Percentiles rank a stretch among this genome's conserved stretches.
Evolutionary conservation across 192 early-diverging fungal species (phyloP).

Genomic region (Umbelopsis sp.): DNA sequence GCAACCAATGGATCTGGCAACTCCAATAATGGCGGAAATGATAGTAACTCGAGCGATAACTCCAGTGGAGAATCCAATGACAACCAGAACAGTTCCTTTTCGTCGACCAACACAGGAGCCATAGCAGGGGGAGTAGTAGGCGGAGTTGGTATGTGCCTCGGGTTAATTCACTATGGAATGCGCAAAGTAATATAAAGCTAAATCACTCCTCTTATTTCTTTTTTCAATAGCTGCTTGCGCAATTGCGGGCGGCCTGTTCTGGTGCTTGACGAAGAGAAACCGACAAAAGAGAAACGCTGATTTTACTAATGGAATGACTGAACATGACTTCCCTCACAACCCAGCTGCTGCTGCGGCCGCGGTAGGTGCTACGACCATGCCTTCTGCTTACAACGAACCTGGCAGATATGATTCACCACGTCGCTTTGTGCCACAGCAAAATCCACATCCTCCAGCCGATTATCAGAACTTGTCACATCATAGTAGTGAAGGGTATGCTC

Average conservation of each 20-base stretch:
- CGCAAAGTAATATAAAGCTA: background rate
- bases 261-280: background rate
- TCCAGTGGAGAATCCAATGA: background rate
- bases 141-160: background rate
- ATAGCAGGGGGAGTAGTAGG: conserved; percentile 3
- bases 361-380: background rate
- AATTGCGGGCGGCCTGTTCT: background rate
- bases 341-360: background rate
- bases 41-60: background rate
- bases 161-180: background rate
- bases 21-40: too few relatives aligned
- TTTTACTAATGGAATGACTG: background rate
- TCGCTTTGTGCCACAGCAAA: background rate
- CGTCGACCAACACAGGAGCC: background rate
- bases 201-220: background rate
- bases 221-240: background rate
- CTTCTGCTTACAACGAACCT: conserved; percentile 1
- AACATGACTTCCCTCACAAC: background rate
- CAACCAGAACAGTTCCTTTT: too few relatives aligned
- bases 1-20: background rate
- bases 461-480: background rate
- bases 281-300: background rate
- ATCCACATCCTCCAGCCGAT: conserved; percentile 3
- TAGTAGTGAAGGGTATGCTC: background rate
- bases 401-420: background rate